Percentiles rank a stretch among this genome's conserved stretches.
Evolutionary conservation across 495 filamentous ascomycete genomes (phyloP).

Genomic region (Daldinia decipiens): DNA sequence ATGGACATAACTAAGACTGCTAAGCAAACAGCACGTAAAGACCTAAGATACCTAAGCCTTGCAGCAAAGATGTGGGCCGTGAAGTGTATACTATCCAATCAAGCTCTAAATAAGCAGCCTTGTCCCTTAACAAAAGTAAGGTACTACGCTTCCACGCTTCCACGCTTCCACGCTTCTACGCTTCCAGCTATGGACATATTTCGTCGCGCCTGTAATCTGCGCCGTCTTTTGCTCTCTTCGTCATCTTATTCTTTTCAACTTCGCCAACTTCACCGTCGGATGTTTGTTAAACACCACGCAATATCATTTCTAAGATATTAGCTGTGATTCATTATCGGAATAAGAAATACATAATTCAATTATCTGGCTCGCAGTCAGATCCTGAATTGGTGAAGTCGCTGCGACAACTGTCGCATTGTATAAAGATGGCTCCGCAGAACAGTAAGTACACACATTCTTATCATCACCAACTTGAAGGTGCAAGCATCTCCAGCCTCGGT

Average conservation of each 20-base stretch:
- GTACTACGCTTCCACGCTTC: not conserved
- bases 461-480: not conserved
- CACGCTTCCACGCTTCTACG: not conserved
- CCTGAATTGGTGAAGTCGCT: not conserved
- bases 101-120: not conserved
- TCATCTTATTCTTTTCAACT: slow-evolving; percentile 9
- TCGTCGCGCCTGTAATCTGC: slow-evolving; percentile 15
- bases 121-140: not conserved
- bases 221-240: slow-evolving; percentile 11
- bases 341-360: not conserved
- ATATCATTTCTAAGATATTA: not conserved
- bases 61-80: not conserved
- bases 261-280: slow-evolving; percentile 5
- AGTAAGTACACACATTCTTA: slow-evolving; percentile 37
- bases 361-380: not conserved
- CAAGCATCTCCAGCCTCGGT: not conserved
- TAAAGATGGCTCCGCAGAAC: slow-evolving; percentile 46
- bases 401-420: slow-evolving; percentile 18
- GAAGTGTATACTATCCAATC: not conserved
- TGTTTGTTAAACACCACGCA: not conserved
- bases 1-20: too few species aligned
- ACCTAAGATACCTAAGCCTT: slow-evolving; percentile 5
- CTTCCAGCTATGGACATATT: slow-evolving; percentile 4
- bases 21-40: not conserved
- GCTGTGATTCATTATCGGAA: not conserved